phyloP scores from a whole-genome alignment of 257 asterid species.

The Sherardia arvensis region DNA sequence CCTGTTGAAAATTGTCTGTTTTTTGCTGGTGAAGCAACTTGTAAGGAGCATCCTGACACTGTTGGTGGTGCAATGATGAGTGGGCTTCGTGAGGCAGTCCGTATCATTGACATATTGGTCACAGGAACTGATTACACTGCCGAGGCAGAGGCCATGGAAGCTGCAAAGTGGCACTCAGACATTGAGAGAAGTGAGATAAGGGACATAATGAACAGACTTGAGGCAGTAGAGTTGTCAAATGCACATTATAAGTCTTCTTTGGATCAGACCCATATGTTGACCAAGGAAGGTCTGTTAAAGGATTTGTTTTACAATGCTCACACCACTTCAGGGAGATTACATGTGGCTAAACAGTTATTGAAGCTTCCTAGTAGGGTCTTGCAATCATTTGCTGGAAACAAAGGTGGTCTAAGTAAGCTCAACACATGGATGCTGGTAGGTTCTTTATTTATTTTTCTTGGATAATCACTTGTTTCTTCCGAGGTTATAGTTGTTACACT shows the following conservation, averaged over 20 bases:
- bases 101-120: slow-evolving; percentile 64
- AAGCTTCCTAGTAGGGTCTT: slow-evolving; percentile 80
- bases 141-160: slow-evolving; percentile 84
- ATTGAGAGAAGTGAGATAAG: slow-evolving; percentile 72
- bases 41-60: slow-evolving; percentile 99
- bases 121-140: slow-evolving; percentile 76
- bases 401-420: slow-evolving; percentile 77
- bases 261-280: slow-evolving; percentile 47
- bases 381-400: slow-evolving; percentile 88
- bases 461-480: slow-evolving; percentile 8
- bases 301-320: slow-evolving; percentile 81
- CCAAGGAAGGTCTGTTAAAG: slow-evolving; percentile 52
- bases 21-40: slow-evolving; percentile 99
- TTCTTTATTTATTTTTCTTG: slow-evolving; percentile 15
- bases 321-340: slow-evolving; percentile 83
- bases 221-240: slow-evolving; percentile 60
- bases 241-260: slow-evolving; percentile 43
- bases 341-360: slow-evolving; percentile 75
- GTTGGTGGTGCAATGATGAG: slow-evolving; percentile 99
- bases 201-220: slow-evolving; percentile 76
- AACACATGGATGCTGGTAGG: slow-evolving; percentile 91
- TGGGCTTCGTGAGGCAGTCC: slow-evolving; percentile 94
- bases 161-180: slow-evolving; percentile 64
- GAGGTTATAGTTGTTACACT: slow-evolving; percentile 17
- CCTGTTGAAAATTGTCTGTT: slow-evolving; percentile 91